A percentile compares a stretch with the other conserved stretches of the same genome.
These are phyloP conservation scores for Debaryomyces hansenii DNA, from an alignment of 805 yeast genomes.

Conservation along the genomic window DNA sequence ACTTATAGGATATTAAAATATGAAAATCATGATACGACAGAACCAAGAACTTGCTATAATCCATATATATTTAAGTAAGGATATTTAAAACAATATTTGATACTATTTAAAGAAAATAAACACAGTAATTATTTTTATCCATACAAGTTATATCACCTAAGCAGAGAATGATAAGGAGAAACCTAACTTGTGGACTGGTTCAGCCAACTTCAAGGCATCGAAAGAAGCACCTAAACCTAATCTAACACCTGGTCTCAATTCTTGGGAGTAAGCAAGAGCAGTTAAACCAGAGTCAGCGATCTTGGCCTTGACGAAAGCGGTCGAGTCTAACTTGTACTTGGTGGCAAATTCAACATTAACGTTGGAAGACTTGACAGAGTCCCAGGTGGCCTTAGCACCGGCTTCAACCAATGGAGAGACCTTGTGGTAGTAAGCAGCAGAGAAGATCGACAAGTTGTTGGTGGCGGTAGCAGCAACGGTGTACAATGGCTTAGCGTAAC, in stretches of 20 bases:
- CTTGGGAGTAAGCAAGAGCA: slow-evolving; percentile 91
- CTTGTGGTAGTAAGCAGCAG: slow-evolving; percentile 97
- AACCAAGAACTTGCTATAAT: background rate
- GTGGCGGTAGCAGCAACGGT: slow-evolving; percentile 82
- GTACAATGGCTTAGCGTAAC: slow-evolving; percentile 88
- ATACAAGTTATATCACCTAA: slow-evolving; percentile 34
- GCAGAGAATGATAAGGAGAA: slow-evolving; percentile 91
- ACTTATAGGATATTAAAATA: too few relatives aligned
- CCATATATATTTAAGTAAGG: background rate
- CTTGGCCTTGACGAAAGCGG: slow-evolving; percentile 94
- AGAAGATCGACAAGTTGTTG: slow-evolving; percentile 82
- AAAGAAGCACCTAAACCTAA: slow-evolving; percentile 96
- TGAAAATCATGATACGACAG: too few relatives aligned
- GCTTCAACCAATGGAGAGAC: slow-evolving; percentile 90
- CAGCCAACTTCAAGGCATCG: slow-evolving; percentile 92
- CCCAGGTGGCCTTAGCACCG: slow-evolving; percentile 97
- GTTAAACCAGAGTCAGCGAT: slow-evolving; percentile 94
- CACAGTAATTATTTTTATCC: background rate
- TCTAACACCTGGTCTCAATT: slow-evolving; percentile 92
- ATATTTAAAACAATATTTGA: background rate
- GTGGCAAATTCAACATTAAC: slow-evolving; percentile 95
- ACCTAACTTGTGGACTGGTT: slow-evolving; percentile 98
- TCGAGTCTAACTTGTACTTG: slow-evolving; percentile 84
- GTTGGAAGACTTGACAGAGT: slow-evolving; percentile 75
- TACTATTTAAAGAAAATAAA: background rate